Evolutionary conservation across 257 asterid genomes (phyloP).

Genomic region (Nicotiana sylvestris): DNA sequence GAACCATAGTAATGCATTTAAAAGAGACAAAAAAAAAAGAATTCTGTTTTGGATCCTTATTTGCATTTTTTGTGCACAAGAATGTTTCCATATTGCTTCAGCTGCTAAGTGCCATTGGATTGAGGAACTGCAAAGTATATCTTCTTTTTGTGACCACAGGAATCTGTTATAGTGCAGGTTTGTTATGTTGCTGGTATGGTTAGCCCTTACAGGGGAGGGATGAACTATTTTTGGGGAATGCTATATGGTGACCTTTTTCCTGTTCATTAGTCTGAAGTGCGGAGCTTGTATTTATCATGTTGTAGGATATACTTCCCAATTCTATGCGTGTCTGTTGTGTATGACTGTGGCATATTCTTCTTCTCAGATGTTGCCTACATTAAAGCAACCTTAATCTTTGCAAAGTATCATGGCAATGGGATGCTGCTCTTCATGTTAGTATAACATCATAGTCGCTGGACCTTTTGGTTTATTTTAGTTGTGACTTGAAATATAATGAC

Average conservation of each 20-base stretch:
- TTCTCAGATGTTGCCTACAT: not conserved
- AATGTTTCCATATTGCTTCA: not conserved
- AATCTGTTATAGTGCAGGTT: conserved; percentile 11
- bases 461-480: not conserved
- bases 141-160: not conserved
- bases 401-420: not conserved
- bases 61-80: not conserved
- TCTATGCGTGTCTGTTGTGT: not conserved
- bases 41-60: not conserved
- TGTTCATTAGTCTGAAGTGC: not conserved
- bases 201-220: not conserved
- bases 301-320: not conserved
- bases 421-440: not conserved
- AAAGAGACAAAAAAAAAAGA: no score
- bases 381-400: not conserved
- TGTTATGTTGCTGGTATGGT: not conserved
- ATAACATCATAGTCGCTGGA: not conserved
- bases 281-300: not conserved
- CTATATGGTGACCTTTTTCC: not conserved
- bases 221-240: not conserved
- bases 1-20: no score
- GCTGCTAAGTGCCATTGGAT: not conserved
- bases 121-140: not conserved
- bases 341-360: not conserved
- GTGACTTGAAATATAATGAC: not conserved